Evolutionary conservation across 768 basidiomycete species (phyloP), one percentile per base, ranked within the genome.

Genomic region (Termitomyces sp.): DNA sequence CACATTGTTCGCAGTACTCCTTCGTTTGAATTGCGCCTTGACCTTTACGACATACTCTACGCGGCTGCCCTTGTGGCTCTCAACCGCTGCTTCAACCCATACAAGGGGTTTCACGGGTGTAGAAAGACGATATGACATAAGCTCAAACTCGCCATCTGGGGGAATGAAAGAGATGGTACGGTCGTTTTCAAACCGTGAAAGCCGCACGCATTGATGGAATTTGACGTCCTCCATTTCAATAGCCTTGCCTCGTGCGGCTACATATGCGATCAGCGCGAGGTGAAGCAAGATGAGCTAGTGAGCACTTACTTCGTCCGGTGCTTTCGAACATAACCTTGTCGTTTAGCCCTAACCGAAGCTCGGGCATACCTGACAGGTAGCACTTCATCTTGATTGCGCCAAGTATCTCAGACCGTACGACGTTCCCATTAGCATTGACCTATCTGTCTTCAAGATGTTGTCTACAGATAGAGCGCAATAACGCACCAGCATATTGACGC

Each of bases 321-420:
- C 83, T 92, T 75, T 99, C 97, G 68, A 98, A 98, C 96, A 99
- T 98, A 73, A 98, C 95, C 76, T 98, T 98, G 79, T 99, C 96
- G 75, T 99, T 99, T 60, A 99, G 79, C 3, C 96, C 97, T 34
- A 99, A 75, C 61, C 96, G 83, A 50, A 98, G 81, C 72, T 99
- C 97, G 17, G 97, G 97, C 97, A 98, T 99, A n/a, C 97, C 97
- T 9, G 94, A 95, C 2, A 99, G 83, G 72, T 98, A 99, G 72
- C 96, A 98, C 75, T 98, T 98, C 97, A 98, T 98, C 83, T 99
- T 98, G 69, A 99, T 85, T 0, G 95, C 94, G n/a, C 97, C 97
- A 2, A 98, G 78, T 67, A 99, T 98, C 75, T 99, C 97, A 15
- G 93, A 95, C 51, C 97, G 88, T 15, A 98, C 93, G 38, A 99